Evolutionary conservation across 352 stramenopile species (phyloP), one percentile per base, ranked within the genome.

Genomic region (Phytopythium mirpurense): DNA sequence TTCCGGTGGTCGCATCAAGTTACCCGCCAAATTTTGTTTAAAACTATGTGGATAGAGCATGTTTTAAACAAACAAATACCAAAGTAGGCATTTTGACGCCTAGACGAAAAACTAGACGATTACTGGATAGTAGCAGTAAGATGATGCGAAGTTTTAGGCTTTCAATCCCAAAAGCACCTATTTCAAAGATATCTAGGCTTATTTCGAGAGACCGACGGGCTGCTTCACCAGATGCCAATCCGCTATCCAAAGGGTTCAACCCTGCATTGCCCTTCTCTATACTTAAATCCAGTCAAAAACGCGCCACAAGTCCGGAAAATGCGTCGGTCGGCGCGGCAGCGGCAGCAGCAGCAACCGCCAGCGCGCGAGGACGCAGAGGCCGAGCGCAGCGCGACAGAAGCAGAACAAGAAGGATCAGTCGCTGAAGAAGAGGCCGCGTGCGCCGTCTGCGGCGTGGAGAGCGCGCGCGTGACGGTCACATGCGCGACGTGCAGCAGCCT

Each of bases 381-480:
- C 9, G 32, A 41, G 47, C 29, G 29, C 29, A 9, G 34, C 47
- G 19, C 26, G 16, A 40, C 21, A 21, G 35, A 43, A 3, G 44
- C 63, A 16, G 51, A 57, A 2, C 52, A 56, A 3, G 63, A 66
- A 3, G 19, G 4, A 32, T 5, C 29, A 9, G 9, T 10, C 29
- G 29, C 29, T 10, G 32, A 54, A 21, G 41, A 51, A 6, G 45
- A n/a, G 2, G 44, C 27, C 21, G 57, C 26, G 1, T 91, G 81
- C 19, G 54, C 41, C 0, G 70, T 74, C 12, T 91, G 81, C 51
- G 26, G 36, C 8, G 42, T 63, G n/a, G 50, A 57, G 32, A 71
- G 66, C 56, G 49, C 70, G 34, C 72, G 72, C 37, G 72, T 86
- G 52, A 63, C 67, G 15, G 56, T 91, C 19, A 50, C 32, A 18